A percentile compares a stretch with the other conserved stretches of the same genome.
These are phyloP conservation scores for Botrytis galanthina DNA, from an alignment of 2,329 filamentous ascomycete species.

Conservation along the genomic window DNA sequence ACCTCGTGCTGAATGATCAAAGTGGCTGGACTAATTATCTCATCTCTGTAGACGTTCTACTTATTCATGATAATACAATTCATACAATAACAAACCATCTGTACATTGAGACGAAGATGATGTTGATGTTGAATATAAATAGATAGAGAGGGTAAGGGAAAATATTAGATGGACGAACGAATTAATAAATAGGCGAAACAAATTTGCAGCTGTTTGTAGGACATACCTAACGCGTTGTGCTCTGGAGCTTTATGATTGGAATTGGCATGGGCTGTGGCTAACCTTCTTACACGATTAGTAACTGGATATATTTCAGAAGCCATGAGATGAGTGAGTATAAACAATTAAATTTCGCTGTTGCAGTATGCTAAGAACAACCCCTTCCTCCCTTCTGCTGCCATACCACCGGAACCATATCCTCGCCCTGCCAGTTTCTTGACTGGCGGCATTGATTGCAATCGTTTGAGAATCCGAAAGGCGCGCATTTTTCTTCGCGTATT, in stretches of 20 bases:
- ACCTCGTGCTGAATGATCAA: not conserved
- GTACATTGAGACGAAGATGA: not conserved
- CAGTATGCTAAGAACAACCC: not conserved
- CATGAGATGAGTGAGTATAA: not conserved
- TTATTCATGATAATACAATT: not conserved
- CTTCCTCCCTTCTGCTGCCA: not conserved
- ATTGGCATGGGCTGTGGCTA: not conserved
- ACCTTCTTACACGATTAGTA: not conserved
- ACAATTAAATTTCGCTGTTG: not conserved
- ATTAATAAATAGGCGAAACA: not conserved
- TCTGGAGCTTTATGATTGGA: not conserved
- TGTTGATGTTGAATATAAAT: not conserved
- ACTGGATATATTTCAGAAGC: not conserved
- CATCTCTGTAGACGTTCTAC: not conserved
- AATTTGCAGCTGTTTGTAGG: not conserved
- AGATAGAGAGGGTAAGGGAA: too few relatives aligned
- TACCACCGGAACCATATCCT: not conserved
- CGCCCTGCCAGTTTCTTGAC: not conserved
- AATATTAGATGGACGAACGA: not conserved
- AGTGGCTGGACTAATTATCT: not conserved
- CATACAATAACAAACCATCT: not conserved
- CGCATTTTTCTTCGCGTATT: not conserved
- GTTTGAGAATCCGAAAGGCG: not conserved
- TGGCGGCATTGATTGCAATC: not conserved
- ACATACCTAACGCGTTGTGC: too few relatives aligned